Evolutionary conservation across 2,329 filamentous ascomycete species (phyloP).

Genomic region (Neophaeococcomyces aloes): DNA sequence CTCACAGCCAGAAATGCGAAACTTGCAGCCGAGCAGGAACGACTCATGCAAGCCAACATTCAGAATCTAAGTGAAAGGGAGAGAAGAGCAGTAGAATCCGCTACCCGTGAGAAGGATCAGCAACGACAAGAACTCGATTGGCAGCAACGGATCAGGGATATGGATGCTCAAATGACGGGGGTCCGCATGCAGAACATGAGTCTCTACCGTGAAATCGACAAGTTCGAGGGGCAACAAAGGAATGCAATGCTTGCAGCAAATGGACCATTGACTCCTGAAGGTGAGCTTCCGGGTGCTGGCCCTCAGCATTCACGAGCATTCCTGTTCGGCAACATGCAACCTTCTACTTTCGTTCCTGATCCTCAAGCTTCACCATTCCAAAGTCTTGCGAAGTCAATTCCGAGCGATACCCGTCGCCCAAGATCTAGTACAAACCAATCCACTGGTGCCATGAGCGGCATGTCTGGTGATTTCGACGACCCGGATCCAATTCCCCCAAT

Average conservation of each 20-base stretch:
- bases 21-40: slow-evolving; percentile 52
- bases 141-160: slow-evolving; percentile 33
- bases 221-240: slow-evolving; percentile 15
- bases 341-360: slow-evolving; percentile 16
- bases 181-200: slow-evolving; percentile 25
- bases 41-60: slow-evolving; percentile 48
- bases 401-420: slow-evolving; percentile 15
- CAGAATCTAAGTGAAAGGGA: slow-evolving; percentile 47
- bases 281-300: slow-evolving; percentile 45
- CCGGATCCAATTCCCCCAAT: slow-evolving; percentile 22
- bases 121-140: slow-evolving; percentile 33
- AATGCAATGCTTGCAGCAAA: slow-evolving; percentile 27
- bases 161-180: slow-evolving; percentile 29
- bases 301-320: slow-evolving; percentile 23
- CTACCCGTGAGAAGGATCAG: slow-evolving; percentile 37
- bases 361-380: slow-evolving; percentile 21
- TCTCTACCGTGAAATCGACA: slow-evolving; percentile 25
- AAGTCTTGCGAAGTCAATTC: slow-evolving; percentile 20
- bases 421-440: slow-evolving; percentile 22
- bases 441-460: slow-evolving; percentile 18
- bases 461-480: slow-evolving; percentile 22
- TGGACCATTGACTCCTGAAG: slow-evolving; percentile 49
- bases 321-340: slow-evolving; percentile 15
- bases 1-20: slow-evolving; percentile 47
- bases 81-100: slow-evolving; percentile 37